phyloP scores from a whole-genome alignment of 2,329 filamentous ascomycete genomes.

The Byssothecium circinans region DNA sequence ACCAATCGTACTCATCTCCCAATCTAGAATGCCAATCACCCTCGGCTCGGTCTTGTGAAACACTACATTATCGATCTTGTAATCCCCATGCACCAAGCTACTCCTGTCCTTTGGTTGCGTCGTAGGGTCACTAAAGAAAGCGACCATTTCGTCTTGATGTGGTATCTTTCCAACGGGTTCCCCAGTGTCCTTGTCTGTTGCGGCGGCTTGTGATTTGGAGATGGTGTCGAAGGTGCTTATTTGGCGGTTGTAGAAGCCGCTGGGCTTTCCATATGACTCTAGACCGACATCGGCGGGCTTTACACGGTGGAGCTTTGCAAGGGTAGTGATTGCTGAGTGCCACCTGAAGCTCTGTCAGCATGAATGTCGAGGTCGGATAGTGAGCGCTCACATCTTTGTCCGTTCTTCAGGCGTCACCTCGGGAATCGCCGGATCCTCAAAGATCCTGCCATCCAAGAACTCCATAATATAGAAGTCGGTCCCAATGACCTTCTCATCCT shows the following conservation, averaged over 20 bases:
- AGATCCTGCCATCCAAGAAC: constrained; percentile 90
- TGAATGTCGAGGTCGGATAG: not conserved
- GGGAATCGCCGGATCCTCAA: constrained; percentile 84
- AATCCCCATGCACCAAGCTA: constrained; percentile 89
- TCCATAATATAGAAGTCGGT: constrained; percentile 98
- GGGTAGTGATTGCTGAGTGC: constrained; percentile 78
- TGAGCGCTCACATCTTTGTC: constrained; percentile 62
- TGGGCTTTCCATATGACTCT: constrained; percentile 69
- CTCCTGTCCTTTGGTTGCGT: constrained; percentile 76
- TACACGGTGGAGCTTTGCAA: constrained; percentile 83
- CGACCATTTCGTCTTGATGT: constrained; percentile 76
- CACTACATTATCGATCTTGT: constrained; percentile 70
- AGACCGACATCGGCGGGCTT: constrained; percentile 68
- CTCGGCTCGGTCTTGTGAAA: constrained; percentile 86
- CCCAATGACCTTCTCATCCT: constrained; percentile 77
- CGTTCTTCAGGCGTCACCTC: constrained; percentile 69
- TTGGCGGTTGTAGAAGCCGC: constrained; percentile 84
- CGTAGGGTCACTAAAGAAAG: constrained; percentile 71
- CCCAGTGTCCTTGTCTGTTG: constrained; percentile 75
- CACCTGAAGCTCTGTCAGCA: constrained; percentile 58
- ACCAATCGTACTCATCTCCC: constrained; percentile 95
- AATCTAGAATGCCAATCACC: constrained; percentile 91
- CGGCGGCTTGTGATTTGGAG: constrained; percentile 73
- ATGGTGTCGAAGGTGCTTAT: constrained; percentile 80
- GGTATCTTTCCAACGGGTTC: constrained; percentile 79